A percentile compares a stretch with the other conserved stretches of the same genome.
Conservation (phyloP, 345 rosid species). For the Camelina laxa region DNA sequence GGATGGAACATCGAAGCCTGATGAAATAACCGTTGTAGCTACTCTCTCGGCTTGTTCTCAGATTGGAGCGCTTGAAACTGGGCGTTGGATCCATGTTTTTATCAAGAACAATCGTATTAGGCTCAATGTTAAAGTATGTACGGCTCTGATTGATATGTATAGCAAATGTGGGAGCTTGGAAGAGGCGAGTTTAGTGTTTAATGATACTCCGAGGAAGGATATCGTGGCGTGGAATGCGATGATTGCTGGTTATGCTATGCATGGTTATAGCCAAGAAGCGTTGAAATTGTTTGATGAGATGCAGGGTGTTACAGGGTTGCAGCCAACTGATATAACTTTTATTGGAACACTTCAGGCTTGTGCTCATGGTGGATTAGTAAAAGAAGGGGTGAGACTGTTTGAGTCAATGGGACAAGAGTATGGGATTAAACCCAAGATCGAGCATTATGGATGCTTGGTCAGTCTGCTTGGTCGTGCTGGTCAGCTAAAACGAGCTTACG, state of each 20-base stretch:
- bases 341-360: constrained; percentile 69
- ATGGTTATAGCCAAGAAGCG: constrained; percentile 63
- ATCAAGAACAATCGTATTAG: constrained; percentile 48
- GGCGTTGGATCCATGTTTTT: constrained; percentile 76
- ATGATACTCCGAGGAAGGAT: constrained; percentile 49
- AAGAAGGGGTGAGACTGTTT: constrained; percentile 63
- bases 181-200: constrained; percentile 62
- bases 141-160: constrained; percentile 79
- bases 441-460: constrained; percentile 84
- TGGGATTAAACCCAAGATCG: constrained; percentile 69
- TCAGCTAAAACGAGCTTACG: constrained; percentile 57
- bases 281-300: constrained; percentile 57
- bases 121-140: constrained; percentile 62
- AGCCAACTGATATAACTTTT: constrained; percentile 66
- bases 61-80: constrained; percentile 73
- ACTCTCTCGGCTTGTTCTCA: constrained; percentile 78
- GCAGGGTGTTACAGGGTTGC: constrained; percentile 44
- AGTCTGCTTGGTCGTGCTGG: constrained; percentile 76
- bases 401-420: constrained; percentile 56
- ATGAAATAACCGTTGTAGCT: constrained; percentile 61
- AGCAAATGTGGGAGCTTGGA: constrained; percentile 80
- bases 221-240: constrained; percentile 73
- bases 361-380: constrained; percentile 71
- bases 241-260: constrained; percentile 71
- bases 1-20: constrained; percentile 49